Conservation (phyloP, 129 eudicot genomes). For the Arctium minus region DNA sequence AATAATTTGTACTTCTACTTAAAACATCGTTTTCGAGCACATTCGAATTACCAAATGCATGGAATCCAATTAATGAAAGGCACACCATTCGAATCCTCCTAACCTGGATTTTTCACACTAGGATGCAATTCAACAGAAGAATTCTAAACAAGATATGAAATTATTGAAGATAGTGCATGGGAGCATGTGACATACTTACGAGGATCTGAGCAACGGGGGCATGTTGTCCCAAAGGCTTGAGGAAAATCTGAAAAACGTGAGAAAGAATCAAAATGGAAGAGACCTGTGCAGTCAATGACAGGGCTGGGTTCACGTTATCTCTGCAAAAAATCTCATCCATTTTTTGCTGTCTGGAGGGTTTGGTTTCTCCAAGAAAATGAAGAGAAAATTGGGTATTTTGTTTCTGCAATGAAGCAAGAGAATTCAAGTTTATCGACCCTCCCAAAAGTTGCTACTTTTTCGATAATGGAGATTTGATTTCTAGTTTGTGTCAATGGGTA, state of each 20-base stretch:
- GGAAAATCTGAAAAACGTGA: slow-evolving; percentile 67
- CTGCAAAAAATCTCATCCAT: slow-evolving; percentile 22
- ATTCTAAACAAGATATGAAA: not conserved
- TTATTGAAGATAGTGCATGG: not conserved
- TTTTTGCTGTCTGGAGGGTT: not conserved
- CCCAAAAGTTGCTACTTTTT: not conserved
- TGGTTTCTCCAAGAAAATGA: not conserved
- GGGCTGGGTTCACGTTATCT: slow-evolving; percentile 64
- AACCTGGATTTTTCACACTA: no score
- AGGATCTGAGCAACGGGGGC: slow-evolving; percentile 84
- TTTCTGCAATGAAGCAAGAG: not conserved
- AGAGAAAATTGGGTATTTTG: not conserved
- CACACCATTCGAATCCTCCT: no score
- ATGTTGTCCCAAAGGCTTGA: slow-evolving; percentile 74
- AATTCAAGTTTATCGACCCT: not conserved
- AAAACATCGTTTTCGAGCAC: not conserved
- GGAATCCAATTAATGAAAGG: no score
- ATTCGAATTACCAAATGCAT: not conserved
- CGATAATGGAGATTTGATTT: not conserved
- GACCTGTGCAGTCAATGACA: slow-evolving; percentile 73
- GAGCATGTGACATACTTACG: slow-evolving; percentile 71
- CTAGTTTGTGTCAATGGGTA: not conserved
- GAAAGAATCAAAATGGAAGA: slow-evolving; percentile 79
- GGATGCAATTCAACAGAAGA: not conserved
- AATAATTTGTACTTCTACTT: not conserved